phyloP scores from a whole-genome alignment of 148 eudicot species.

The Amaranthus hypochondriacus region DNA sequence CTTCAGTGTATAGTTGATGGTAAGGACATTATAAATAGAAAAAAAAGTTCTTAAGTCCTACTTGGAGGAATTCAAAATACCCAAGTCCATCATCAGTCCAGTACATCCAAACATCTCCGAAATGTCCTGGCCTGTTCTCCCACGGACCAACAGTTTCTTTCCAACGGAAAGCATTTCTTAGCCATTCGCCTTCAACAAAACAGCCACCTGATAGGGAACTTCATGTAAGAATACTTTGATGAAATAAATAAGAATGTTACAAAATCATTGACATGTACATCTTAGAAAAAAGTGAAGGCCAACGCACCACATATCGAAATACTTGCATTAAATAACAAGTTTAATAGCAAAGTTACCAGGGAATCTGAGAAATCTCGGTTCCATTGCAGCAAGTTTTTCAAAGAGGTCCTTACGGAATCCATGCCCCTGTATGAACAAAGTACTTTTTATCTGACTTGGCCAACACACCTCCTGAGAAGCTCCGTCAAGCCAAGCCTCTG shows the following conservation, averaged over 20 bases:
- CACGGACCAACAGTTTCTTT: conserved; percentile 81
- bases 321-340: not conserved
- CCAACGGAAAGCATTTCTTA: conserved; percentile 82
- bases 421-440: conserved; percentile 55
- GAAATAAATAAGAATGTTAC: not conserved
- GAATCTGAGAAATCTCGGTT: conserved; percentile 85
- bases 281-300: not conserved
- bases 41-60: conserved; percentile 27
- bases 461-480: conserved; percentile 99
- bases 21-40: not conserved
- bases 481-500: conserved; percentile 70
- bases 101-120: conserved; percentile 77
- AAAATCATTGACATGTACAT: not conserved
- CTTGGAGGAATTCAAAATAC: conserved; percentile 72
- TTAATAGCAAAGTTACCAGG: conserved; percentile 49
- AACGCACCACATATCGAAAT: not conserved
- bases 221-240: conserved; percentile 2
- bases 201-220: conserved; percentile 59
- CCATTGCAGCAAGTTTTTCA: conserved; percentile 66
- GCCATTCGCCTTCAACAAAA: conserved; percentile 77
- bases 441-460: too few relatives aligned
- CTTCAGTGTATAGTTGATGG: not conserved
- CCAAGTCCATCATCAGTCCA: conserved; percentile 91
- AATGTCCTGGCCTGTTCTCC: conserved; percentile 86
- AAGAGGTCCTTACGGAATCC: conserved; percentile 82